Percentiles rank a stretch among this genome's conserved stretches.
phyloP scores from a whole-genome alignment of 108 stramenopile species.

The Tribonema minus region DNA sequence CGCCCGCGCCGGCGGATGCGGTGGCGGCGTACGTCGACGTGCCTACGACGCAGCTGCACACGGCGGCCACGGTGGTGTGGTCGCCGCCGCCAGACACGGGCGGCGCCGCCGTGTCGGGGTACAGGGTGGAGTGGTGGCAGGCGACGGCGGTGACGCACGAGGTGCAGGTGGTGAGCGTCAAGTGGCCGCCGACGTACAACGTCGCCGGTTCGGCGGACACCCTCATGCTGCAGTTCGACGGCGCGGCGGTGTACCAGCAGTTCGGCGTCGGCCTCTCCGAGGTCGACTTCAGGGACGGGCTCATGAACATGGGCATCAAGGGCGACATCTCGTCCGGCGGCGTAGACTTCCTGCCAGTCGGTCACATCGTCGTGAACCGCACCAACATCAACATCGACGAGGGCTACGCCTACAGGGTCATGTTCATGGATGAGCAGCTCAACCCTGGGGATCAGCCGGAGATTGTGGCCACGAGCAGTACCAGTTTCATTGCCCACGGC shows the following conservation, averaged over 20 bases:
- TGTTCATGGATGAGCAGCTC: conserved; percentile 12
- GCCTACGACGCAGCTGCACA: neutral
- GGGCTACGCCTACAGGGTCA: conserved; percentile 33
- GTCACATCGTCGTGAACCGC: conserved; percentile 25
- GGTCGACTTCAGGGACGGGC: conserved; percentile 26
- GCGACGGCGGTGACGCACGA: conserved; percentile 35
- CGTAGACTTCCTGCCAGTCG: conserved; percentile 16
- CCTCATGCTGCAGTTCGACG: conserved; percentile 36
- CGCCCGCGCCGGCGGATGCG: conserved; percentile 21
- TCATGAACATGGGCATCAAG: conserved; percentile 47
- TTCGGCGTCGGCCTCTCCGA: conserved; percentile 26
- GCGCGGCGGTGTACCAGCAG: conserved; percentile 5
- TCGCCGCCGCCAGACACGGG: conserved; percentile 37
- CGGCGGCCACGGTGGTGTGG: conserved; percentile 34
- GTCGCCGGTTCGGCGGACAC: neutral
- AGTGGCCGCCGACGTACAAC: no score
- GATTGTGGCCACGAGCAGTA: neutral
- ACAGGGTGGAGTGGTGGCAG: conserved; percentile 57
- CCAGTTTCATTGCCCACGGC: neutral
- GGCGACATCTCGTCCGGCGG: neutral
- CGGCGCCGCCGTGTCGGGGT: conserved; percentile 47
- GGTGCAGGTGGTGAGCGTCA: conserved; percentile 45
- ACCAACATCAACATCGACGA: conserved; percentile 26
- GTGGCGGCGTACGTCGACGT: conserved; percentile 19
- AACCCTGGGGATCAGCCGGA: conserved; percentile 35